Conservation (phyloP, 2,329 filamentous ascomycete genomes). For the Sarocladium oryzae region DNA sequence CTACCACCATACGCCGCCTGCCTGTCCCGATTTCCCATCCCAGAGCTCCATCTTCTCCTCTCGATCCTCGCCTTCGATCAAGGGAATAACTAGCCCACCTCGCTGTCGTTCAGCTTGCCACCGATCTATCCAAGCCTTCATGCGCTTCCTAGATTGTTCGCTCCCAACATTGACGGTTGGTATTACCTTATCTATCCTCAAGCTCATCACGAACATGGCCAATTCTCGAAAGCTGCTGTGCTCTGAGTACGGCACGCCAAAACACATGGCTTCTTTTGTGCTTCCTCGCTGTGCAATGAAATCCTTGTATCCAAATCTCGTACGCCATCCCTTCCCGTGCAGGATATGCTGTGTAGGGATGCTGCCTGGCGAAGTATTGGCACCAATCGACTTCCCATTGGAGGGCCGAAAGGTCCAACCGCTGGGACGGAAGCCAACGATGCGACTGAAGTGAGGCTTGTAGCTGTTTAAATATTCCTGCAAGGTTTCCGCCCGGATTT, state of each 20-base stretch:
- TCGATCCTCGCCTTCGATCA: conserved; percentile 33
- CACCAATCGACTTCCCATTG: conserved; percentile 46
- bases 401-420: conserved; percentile 88
- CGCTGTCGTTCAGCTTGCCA: conserved; percentile 54
- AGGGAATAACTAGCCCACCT: conserved; percentile 43
- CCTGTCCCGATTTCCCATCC: conserved; percentile 31
- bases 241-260: conserved; percentile 92
- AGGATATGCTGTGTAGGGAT: conserved; percentile 45
- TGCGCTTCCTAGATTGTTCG: conserved; percentile 48
- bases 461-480: conserved; percentile 80
- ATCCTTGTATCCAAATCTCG: conserved; percentile 63
- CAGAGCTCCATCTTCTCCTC: conserved; percentile 27
- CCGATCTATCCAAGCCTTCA: conserved; percentile 59
- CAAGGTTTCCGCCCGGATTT: conserved; percentile 85
- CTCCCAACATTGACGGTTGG: conserved; percentile 83
- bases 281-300: conserved; percentile 78
- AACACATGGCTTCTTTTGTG: conserved; percentile 76
- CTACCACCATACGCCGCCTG: conserved; percentile 35
- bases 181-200: conserved; percentile 83
- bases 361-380: conserved; percentile 41
- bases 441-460: conserved; percentile 73
- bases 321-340: conserved; percentile 64
- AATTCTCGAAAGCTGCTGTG: conserved; percentile 93
- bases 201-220: conserved; percentile 82
- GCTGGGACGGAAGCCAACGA: conserved; percentile 86